Percentiles rank a stretch among this genome's conserved stretches.
Conservation (phyloP, 148 eudicot genomes). For the Selenicereus undatus region DNA sequence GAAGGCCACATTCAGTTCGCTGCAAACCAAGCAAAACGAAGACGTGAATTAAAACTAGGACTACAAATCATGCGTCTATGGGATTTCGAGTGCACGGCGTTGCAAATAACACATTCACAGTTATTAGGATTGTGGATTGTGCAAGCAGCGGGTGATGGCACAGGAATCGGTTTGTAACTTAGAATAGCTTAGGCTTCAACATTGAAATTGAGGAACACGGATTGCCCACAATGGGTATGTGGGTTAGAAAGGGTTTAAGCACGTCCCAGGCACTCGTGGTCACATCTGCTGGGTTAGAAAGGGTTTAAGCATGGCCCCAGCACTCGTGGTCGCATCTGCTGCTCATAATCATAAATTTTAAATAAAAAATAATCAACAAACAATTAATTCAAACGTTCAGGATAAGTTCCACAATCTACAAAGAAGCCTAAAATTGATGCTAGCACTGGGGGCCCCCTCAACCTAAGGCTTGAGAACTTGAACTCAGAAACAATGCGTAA, state of each 20-base stretch:
- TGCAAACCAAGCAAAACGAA: neutral
- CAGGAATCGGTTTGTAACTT: neutral
- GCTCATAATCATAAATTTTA: too few species aligned
- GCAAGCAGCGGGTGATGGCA: neutral
- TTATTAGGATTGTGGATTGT: neutral
- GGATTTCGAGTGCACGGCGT: neutral
- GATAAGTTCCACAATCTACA: neutral
- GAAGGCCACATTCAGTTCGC: neutral
- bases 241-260: too few species aligned
- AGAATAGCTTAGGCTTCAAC: neutral
- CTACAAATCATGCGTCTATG: neutral
- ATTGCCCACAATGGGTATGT: too few species aligned
- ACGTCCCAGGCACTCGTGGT: too few species aligned
- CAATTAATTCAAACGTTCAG: neutral
- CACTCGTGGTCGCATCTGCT: too few species aligned
- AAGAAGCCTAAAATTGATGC: neutral
- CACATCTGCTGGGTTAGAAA: too few species aligned
- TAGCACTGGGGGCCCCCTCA: neutral
- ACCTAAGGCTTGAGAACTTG: too few species aligned
- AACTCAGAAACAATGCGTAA: too few species aligned
- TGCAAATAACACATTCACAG: neutral
- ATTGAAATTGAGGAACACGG: neutral
- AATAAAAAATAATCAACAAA: too few species aligned
- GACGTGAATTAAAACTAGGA: neutral
- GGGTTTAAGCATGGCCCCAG: too few species aligned